Base-by-base conservation (phyloP, 371 early-diverging fungal genomes). In the Lichtheimia ornata region DNA sequence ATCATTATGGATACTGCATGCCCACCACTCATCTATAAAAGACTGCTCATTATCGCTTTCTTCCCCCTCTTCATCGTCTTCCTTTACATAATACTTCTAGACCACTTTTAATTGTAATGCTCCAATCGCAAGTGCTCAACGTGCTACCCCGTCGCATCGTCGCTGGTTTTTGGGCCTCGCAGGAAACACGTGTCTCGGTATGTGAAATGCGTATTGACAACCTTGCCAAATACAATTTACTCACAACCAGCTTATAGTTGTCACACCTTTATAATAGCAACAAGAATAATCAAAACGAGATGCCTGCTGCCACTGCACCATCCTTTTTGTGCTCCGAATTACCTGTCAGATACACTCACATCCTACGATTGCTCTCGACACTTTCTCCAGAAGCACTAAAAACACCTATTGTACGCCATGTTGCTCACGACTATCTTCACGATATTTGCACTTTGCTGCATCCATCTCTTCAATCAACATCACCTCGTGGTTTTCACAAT, bases 281-380 rank as follows among this genome's bases (percentile, higher is more conserved):
- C 13, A 40, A 44, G 13, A 47, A 18, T 47, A 11, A 47, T 47
- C 56, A 56, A 25, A 41, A 44, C 4, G 35, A 35, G 35, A 40
- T 42, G 44, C 56, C 56, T 28, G 44, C 44, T 5, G 61, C 52
- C 4, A 81, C 70, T 7, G 63, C 87, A 11, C 77, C 89, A 7
- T 69, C 77, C 18, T 91, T 91, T 58, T 66, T 91, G 60, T 83
- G 86, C 58, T 79, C 77, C 52, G 91, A 91, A 66, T 61, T 91
- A 50, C 90, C 91, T 7, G 77, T 90, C 35, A 80, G 91, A 49
- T 82, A 86, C 27, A 84, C 87, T 13, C 90, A 91, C 59, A 82
- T 86, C 9, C 69, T 89, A 22, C 79, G 79, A 56, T 66, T 54
- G 63, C 72, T 70, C 59, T 85, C 76, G 63, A 77, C 62, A 63